Conservation (phyloP, 306 rosid genomes). For the Prunus persica region DNA sequence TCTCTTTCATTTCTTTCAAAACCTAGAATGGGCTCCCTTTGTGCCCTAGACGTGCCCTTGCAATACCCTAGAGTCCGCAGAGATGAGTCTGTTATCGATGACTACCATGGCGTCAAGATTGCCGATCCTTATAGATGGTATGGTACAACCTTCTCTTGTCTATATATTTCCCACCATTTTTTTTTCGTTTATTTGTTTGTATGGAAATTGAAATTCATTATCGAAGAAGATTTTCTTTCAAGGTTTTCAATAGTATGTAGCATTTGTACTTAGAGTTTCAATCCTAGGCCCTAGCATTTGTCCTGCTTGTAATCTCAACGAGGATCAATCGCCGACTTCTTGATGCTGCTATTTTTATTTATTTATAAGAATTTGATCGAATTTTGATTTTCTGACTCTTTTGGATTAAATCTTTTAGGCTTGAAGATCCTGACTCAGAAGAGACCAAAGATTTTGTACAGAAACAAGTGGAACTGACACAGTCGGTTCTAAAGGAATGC, state of each 20-base stretch:
- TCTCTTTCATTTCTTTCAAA: not conserved
- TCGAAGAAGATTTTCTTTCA: no score
- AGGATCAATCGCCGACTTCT: not conserved
- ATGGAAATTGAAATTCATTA: no score
- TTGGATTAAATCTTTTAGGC: slow-evolving; percentile 37
- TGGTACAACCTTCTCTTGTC: not conserved
- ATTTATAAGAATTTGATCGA: not conserved
- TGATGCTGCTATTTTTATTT: not conserved
- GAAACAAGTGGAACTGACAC: slow-evolving; percentile 62
- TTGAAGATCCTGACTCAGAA: slow-evolving; percentile 85
- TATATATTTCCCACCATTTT: not conserved
- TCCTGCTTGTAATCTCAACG: no score
- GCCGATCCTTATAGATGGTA: slow-evolving; percentile 86
- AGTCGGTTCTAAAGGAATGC: slow-evolving; percentile 59
- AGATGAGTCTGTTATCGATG: slow-evolving; percentile 64
- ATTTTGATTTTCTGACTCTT: not conserved
- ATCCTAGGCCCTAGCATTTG: no score
- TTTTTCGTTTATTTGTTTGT: no score
- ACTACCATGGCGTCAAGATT: slow-evolving; percentile 63
- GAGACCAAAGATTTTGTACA: slow-evolving; percentile 81
- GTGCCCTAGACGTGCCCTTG: slow-evolving; percentile 28
- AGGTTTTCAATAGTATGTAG: no score
- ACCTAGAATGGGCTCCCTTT: slow-evolving; percentile 54
- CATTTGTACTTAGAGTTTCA: no score
- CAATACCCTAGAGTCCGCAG: slow-evolving; percentile 65